phyloP scores from a whole-genome alignment of 1,139 yeast genomes.

The Geotrichum australiense region DNA sequence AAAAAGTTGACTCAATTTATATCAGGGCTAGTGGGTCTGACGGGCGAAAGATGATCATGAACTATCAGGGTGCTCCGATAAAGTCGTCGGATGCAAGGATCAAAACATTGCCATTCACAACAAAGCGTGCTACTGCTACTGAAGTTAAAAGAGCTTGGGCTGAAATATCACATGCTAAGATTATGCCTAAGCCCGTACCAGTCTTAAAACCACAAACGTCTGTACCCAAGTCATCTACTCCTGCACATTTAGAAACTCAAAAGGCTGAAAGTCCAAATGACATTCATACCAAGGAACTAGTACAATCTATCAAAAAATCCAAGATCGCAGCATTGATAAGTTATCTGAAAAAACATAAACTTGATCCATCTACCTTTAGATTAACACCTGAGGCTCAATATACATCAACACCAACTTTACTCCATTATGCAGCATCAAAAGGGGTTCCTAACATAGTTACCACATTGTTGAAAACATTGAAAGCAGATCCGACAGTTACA shows the following conservation, averaged over 20 bases:
- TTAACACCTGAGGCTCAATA: slow-evolving; percentile 49
- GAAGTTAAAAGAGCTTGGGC: slow-evolving; percentile 86
- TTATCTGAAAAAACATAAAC: slow-evolving; percentile 52
- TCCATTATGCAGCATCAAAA: slow-evolving; percentile 71
- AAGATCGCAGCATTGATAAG: slow-evolving; percentile 68
- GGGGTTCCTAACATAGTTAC: slow-evolving; percentile 64
- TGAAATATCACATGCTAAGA: slow-evolving; percentile 55
- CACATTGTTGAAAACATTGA: slow-evolving; percentile 53
- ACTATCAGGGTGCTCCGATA: slow-evolving; percentile 53
- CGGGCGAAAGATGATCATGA: slow-evolving; percentile 59
- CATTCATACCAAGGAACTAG: slow-evolving; percentile 51
- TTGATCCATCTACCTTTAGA: slow-evolving; percentile 42
- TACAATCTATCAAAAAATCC: slow-evolving; percentile 57
- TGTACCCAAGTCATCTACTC: slow-evolving; percentile 16
- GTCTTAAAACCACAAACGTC: slow-evolving; percentile 30
- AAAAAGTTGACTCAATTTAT: slow-evolving; percentile 61
- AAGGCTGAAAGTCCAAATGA: slow-evolving; percentile 32
- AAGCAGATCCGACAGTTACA: slow-evolving; percentile 59
- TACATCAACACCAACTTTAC: slow-evolving; percentile 57
- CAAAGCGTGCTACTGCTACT: slow-evolving; percentile 75
- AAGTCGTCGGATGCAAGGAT: slow-evolving; percentile 28
- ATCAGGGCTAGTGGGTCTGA: slow-evolving; percentile 76
- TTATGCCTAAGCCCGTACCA: slow-evolving; percentile 51
- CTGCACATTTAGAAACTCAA: slow-evolving; percentile 26
- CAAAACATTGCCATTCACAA: slow-evolving; percentile 73